These are phyloP conservation scores for Xylariaceae sp. DNA, from an alignment of 2,329 filamentous ascomycete species.

Conservation along the genomic window DNA sequence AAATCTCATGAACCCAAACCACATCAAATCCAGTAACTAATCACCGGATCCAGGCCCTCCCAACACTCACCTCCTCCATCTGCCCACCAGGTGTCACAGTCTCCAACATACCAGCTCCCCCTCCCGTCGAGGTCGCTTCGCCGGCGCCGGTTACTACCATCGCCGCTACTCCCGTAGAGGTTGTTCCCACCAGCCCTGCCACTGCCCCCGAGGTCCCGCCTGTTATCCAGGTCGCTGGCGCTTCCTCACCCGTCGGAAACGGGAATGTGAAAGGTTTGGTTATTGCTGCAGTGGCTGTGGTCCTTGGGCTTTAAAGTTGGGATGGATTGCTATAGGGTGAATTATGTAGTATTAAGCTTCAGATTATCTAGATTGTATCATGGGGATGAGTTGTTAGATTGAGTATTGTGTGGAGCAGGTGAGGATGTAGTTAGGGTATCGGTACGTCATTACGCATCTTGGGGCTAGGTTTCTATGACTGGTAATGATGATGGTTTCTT, in stretches of 20 bases:
- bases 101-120: constrained; percentile 28
- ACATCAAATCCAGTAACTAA: not conserved
- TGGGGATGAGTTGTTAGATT: not conserved
- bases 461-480: not conserved
- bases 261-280: constrained; percentile 4
- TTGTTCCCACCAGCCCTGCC: not conserved
- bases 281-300: constrained; percentile 23
- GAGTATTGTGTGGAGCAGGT: not conserved
- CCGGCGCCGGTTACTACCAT: constrained; percentile 11
- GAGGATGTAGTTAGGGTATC: too few species aligned
- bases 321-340: not conserved
- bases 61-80: constrained; percentile 34
- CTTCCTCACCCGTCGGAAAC: not conserved
- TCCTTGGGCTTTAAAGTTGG: constrained; percentile 9
- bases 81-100: constrained; percentile 24
- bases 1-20: not conserved
- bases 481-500: not conserved
- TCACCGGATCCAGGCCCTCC: constrained; percentile 19
- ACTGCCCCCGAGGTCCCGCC: not conserved
- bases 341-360: not conserved
- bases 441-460: constrained; percentile 7
- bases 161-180: not conserved
- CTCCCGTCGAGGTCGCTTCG: constrained; percentile 10
- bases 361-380: not conserved
- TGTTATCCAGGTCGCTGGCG: constrained; percentile 25